These are phyloP conservation scores for Panaeolus papilionaceus DNA, from an alignment of 768 basidiomycete genomes.

Conservation along the genomic window DNA sequence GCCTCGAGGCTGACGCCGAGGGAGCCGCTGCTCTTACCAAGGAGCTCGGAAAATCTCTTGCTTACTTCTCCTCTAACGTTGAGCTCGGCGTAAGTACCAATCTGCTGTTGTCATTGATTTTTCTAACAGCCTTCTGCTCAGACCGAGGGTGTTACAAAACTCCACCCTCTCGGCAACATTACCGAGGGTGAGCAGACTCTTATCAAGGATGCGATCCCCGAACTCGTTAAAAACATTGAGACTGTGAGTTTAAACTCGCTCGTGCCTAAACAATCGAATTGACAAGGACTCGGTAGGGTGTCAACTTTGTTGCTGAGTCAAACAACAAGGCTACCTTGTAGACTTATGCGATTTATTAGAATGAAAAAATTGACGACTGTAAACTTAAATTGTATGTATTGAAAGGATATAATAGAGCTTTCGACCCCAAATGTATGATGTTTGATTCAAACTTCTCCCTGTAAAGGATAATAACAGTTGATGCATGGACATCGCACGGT, in stretches of 20 bases:
- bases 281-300: slow-evolving; percentile 34
- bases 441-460: background rate
- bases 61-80: slow-evolving; percentile 89
- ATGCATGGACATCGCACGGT: too few relatives aligned
- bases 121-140: slow-evolving; percentile 35
- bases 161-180: slow-evolving; percentile 79
- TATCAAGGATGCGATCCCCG: slow-evolving; percentile 80
- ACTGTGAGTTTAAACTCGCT: slow-evolving; percentile 50
- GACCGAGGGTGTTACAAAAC: slow-evolving; percentile 83
- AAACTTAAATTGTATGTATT: slow-evolving; percentile 23
- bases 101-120: background rate
- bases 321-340: slow-evolving; percentile 39
- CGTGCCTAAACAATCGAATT: background rate
- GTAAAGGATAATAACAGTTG: too few relatives aligned
- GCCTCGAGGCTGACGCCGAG: slow-evolving; percentile 71
- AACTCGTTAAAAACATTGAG: slow-evolving; percentile 75
- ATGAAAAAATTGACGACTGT: background rate
- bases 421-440: background rate
- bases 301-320: slow-evolving; percentile 42
- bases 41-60: slow-evolving; percentile 77
- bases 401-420: slow-evolving; percentile 18
- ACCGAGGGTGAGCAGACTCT: slow-evolving; percentile 77
- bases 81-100: slow-evolving; percentile 77
- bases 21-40: slow-evolving; percentile 78
- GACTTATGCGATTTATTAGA: background rate